Evolutionary conservation across 2,329 filamentous ascomycete species (phyloP).

Genomic region (Microdochium nivale): DNA sequence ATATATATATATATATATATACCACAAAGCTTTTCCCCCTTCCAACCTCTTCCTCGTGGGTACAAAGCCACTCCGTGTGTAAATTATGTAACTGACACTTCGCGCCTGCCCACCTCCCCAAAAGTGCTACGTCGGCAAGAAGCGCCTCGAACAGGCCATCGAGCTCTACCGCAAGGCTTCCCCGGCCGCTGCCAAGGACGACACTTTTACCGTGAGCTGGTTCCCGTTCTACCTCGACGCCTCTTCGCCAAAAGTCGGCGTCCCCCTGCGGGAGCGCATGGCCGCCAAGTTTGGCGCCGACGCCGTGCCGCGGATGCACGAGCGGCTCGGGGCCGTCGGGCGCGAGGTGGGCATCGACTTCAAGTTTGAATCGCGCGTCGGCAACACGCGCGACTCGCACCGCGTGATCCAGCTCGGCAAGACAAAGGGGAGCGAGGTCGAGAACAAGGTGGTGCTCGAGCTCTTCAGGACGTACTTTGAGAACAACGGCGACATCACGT

Average conservation of each 20-base stretch:
- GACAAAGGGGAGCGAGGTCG: constrained; percentile 4
- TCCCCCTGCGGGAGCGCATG: constrained; percentile 12
- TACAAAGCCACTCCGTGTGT: too few species aligned
- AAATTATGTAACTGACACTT: too few species aligned
- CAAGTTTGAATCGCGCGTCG: constrained; percentile 21
- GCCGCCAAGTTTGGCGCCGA: constrained; percentile 17
- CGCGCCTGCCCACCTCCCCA: constrained; percentile 1
- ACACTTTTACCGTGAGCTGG: constrained; percentile 25
- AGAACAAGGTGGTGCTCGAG: constrained; percentile 13
- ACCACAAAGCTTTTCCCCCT: too few species aligned
- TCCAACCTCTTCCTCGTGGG: too few species aligned
- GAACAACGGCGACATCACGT: constrained; percentile 19
- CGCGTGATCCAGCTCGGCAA: constrained; percentile 17
- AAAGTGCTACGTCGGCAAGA: constrained; percentile 32
- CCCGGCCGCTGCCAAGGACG: constrained; percentile 23
- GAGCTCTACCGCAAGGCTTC: constrained; percentile 28
- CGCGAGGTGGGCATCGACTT: constrained; percentile 23
- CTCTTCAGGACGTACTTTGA: constrained; percentile 20
- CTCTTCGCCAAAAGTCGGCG: constrained; percentile 10
- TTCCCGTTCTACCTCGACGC: constrained; percentile 27
- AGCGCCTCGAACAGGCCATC: constrained; percentile 26
- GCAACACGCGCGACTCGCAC: constrained; percentile 24
- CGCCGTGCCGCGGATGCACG: constrained; percentile 3
- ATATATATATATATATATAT: background rate
- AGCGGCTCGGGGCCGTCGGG: constrained; percentile 18